Conservation (phyloP, 192 early-diverging fungal species). For the Neocallimastix lanati region DNA sequence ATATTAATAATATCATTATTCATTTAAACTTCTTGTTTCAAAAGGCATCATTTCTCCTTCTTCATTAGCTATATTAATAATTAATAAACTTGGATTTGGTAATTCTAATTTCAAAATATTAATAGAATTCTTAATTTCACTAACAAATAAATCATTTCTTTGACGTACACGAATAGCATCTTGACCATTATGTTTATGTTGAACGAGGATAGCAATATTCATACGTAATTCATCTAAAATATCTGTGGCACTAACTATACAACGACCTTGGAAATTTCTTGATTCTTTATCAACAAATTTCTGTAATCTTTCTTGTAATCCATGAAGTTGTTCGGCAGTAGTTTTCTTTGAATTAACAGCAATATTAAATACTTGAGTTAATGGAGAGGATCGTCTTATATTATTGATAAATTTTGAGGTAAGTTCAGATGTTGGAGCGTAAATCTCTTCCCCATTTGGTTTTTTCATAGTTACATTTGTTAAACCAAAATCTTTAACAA, state of each 20-base stretch:
- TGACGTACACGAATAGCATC: neutral
- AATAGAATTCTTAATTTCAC: neutral
- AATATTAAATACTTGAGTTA: neutral
- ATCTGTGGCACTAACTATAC: neutral
- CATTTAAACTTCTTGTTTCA: no score
- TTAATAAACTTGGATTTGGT: neutral
- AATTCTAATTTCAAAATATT: neutral
- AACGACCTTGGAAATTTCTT: neutral
- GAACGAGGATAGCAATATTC: neutral
- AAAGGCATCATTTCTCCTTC: neutral
- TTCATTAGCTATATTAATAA: neutral
- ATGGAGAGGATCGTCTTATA: conserved; percentile 30
- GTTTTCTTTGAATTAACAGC: neutral
- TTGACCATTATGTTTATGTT: neutral
- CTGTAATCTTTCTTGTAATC: neutral
- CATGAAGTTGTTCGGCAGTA: neutral
- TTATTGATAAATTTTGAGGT: conserved; percentile 53
- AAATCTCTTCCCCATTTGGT: conserved; percentile 63
- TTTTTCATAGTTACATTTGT: conserved; percentile 64
- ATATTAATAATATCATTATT: no score
- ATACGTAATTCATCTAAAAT: neutral
- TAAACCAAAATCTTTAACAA: conserved; percentile 57
- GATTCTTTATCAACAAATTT: neutral
- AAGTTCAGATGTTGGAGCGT: conserved; percentile 52
- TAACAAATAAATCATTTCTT: neutral